These are phyloP conservation scores for Xylariaceae sp. DNA, from an alignment of 2,329 filamentous ascomycete genomes.

Conservation along the genomic window DNA sequence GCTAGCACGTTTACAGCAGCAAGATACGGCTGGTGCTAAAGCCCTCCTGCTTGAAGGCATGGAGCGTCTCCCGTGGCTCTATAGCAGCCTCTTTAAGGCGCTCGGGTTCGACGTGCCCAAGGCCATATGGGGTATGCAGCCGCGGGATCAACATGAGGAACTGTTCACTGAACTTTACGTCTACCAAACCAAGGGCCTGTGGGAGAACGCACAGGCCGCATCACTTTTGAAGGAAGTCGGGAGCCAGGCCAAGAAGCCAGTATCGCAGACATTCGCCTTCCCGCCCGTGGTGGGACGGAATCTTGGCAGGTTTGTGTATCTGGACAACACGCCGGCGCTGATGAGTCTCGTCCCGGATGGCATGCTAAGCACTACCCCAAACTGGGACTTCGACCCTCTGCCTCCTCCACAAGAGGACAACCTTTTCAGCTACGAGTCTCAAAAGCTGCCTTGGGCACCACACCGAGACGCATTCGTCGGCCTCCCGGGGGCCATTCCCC, in stretches of 20 bases:
- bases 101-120: constrained; percentile 72
- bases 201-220: constrained; percentile 70
- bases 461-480: constrained; percentile 6
- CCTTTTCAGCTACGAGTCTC: constrained; percentile 37
- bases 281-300: constrained; percentile 33
- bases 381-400: constrained; percentile 73
- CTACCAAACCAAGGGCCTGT: constrained; percentile 69
- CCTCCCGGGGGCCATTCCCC: constrained; percentile 5
- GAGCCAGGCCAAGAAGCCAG: constrained; percentile 41
- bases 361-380: constrained; percentile 58
- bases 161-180: constrained; percentile 72
- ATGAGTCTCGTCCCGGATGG: constrained; percentile 60
- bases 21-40: constrained; percentile 58
- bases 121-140: constrained; percentile 72
- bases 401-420: constrained; percentile 57
- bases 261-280: constrained; percentile 30
- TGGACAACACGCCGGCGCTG: constrained; percentile 66
- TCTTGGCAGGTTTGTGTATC: constrained; percentile 68
- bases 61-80: constrained; percentile 73
- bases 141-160: constrained; percentile 55
- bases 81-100: constrained; percentile 70
- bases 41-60: constrained; percentile 61
- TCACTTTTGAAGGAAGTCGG: constrained; percentile 63
- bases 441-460: constrained; percentile 35
- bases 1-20: constrained; percentile 66